Percentiles rank a stretch among this genome's conserved stretches.
Conservation (phyloP, 352 stramenopile genomes). For the Phytopythium sindhum region DNA sequence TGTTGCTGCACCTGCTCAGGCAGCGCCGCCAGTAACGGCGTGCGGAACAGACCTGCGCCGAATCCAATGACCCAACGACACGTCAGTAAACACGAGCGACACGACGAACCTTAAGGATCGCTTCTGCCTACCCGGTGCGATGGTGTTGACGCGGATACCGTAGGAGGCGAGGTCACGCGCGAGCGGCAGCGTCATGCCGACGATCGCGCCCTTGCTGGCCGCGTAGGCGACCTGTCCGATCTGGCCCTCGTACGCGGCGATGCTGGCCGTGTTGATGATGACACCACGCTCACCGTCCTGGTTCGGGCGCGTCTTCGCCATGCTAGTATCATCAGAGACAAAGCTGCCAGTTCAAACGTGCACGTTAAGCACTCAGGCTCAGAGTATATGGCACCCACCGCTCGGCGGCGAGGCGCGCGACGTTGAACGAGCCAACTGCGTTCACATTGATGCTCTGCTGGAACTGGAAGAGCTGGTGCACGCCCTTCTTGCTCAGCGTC, state of each 20-base stretch:
- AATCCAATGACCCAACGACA: neutral
- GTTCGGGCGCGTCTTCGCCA: conserved; percentile 71
- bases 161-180: conserved; percentile 92
- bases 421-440: conserved; percentile 97
- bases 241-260: conserved; percentile 97
- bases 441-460: conserved; percentile 96
- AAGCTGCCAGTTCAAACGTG: neutral
- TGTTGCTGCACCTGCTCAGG: conserved; percentile 94
- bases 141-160: conserved; percentile 96
- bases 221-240: conserved; percentile 97
- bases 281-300: conserved; percentile 90
- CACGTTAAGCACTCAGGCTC: too few species aligned
- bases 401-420: conserved; percentile 93
- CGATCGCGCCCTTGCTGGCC: conserved; percentile 95
- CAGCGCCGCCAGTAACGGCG: conserved; percentile 93
- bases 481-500: conserved; percentile 91
- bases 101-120: neutral
- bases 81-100: neutral
- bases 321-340: conserved; percentile 40
- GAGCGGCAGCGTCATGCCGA: conserved; percentile 96
- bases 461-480: conserved; percentile 93
- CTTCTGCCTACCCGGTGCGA: conserved; percentile 82
- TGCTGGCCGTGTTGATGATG: conserved; percentile 98
- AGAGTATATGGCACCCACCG: conserved; percentile 36
- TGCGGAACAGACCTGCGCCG: conserved; percentile 92